These are phyloP conservation scores for Cutaneotrichosporon daszewskae DNA, from an alignment of 1,284 basidiomycete genomes.

Conservation along the genomic window DNA sequence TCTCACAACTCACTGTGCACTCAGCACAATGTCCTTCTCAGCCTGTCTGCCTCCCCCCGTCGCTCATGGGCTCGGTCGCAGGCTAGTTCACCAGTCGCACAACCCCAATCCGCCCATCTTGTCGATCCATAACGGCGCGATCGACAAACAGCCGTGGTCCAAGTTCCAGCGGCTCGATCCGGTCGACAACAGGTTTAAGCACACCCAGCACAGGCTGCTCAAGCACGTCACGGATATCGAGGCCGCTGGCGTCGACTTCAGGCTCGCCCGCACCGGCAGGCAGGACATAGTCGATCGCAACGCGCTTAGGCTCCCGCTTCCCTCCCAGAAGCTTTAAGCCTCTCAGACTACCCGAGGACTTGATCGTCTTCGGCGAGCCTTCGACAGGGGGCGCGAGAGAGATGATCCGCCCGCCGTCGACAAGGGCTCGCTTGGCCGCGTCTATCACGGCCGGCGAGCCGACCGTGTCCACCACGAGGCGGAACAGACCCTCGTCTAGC, in stretches of 20 bases:
- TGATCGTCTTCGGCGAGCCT: not conserved
- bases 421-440: conserved; percentile 60
- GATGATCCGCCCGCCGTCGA: conserved; percentile 36
- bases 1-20: too few relatives aligned
- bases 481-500: conserved; percentile 52
- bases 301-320: not conserved
- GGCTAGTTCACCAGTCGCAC: conserved; percentile 4
- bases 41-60: too few relatives aligned
- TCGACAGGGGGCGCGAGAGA: not conserved
- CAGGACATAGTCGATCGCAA: conserved; percentile 22
- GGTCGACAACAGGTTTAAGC: conserved; percentile 30
- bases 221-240: conserved; percentile 42
- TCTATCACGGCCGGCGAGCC: conserved; percentile 72
- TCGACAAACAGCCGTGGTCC: conserved; percentile 33
- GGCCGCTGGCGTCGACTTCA: conserved; percentile 39
- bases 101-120: not conserved
- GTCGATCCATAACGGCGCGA: not conserved
- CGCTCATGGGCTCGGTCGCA: too few relatives aligned
- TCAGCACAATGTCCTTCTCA: too few relatives aligned
- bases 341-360: not conserved
- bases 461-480: conserved; percentile 71
- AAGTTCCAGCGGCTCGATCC: conserved; percentile 36
- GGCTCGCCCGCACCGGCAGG: conserved; percentile 39
- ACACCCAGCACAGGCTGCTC: conserved; percentile 35
- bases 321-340: too few relatives aligned